Conservation (phyloP, 345 rosid species). For the Salix udensis region DNA sequence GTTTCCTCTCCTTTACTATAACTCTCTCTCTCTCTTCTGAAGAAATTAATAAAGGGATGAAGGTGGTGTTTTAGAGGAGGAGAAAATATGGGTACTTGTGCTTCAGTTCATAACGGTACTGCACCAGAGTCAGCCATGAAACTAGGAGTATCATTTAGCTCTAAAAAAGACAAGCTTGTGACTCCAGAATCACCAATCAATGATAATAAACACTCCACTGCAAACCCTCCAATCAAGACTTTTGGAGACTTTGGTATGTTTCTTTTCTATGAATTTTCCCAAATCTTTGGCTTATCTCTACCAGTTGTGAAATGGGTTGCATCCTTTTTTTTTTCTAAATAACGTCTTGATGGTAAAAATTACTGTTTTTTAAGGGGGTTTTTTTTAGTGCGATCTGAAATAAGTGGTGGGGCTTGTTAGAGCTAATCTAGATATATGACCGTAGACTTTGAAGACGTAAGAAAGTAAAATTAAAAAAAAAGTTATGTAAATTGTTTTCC, state of each 20-base stretch:
- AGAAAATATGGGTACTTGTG: slow-evolving; percentile 52
- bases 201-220: slow-evolving; percentile 12
- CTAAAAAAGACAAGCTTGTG: slow-evolving; percentile 28
- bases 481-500: background rate
- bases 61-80: background rate
- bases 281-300: background rate
- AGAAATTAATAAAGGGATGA: slow-evolving; percentile 1
- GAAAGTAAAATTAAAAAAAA: background rate
- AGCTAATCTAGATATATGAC: slow-evolving; percentile 6
- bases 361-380: background rate
- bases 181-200: slow-evolving; percentile 47
- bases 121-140: slow-evolving; percentile 34
- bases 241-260: slow-evolving; percentile 30
- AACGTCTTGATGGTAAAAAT: background rate
- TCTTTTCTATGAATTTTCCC: background rate
- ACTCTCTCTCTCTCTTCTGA: slow-evolving; percentile 12
- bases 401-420: slow-evolving; percentile 16
- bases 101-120: slow-evolving; percentile 27
- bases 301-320: background rate
- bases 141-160: slow-evolving; percentile 26
- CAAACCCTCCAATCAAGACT: slow-evolving; percentile 13
- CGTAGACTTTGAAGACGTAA: background rate
- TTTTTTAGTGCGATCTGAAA: slow-evolving; percentile 22
- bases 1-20: slow-evolving; percentile 17
- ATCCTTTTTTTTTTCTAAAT: background rate